Evolutionary conservation across 2,329 filamentous ascomycete species (phyloP).

Genomic region (Juglanconis oblonga): DNA sequence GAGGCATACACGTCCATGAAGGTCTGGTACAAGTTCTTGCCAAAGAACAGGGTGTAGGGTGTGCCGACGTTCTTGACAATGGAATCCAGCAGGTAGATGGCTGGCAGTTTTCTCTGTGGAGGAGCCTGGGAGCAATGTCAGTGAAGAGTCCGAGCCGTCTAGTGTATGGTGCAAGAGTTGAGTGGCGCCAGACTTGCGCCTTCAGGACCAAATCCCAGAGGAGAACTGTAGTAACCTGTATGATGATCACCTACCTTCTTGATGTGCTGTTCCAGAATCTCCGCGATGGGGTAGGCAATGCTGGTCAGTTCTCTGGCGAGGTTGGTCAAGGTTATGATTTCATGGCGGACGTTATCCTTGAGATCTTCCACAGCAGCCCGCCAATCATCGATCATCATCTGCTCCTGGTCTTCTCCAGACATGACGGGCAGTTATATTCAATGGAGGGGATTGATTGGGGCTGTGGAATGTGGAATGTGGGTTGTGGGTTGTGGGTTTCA

Average conservation of each 20-base stretch:
- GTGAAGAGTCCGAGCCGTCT: conserved; percentile 5
- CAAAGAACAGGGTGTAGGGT: conserved; percentile 93
- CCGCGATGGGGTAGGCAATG: conserved; percentile 88
- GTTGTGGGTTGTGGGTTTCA: conserved; percentile 3
- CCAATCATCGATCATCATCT: conserved; percentile 93
- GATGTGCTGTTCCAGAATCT: conserved; percentile 89
- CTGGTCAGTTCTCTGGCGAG: conserved; percentile 98
- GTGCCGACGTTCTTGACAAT: conserved; percentile 99
- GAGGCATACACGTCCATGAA: conserved; percentile 97
- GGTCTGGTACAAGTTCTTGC: conserved; percentile 84
- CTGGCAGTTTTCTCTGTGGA: conserved; percentile 84
- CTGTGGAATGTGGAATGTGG: no score
- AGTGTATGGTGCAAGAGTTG: background rate
- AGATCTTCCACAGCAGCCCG: conserved; percentile 89
- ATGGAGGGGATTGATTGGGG: background rate
- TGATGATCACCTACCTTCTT: conserved; percentile 70
- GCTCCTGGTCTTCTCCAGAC: conserved; percentile 55
- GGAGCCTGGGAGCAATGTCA: conserved; percentile 60
- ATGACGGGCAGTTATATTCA: conserved; percentile 31
- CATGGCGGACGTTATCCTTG: conserved; percentile 84
- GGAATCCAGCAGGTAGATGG: conserved; percentile 96
- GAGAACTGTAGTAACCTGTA: conserved; percentile 1
- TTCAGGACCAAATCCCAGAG: background rate
- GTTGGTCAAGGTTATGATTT: conserved; percentile 95
- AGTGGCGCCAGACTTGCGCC: background rate